A percentile compares a stretch with the other conserved stretches of the same genome.
phyloP scores from a whole-genome alignment of 75 land plant genomes.

The Cryptomeria japonica region DNA sequence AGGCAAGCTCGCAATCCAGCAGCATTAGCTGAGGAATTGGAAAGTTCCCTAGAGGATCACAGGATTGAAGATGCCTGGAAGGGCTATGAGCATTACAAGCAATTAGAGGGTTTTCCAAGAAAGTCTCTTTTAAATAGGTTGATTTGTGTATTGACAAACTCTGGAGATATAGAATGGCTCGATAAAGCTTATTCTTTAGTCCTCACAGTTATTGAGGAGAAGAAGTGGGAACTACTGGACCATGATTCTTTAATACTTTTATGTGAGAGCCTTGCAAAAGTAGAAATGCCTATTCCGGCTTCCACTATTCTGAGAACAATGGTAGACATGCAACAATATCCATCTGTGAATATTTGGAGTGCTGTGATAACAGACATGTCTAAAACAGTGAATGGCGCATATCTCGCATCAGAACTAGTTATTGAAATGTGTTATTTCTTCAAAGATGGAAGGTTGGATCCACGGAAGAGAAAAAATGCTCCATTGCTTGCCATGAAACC shows the following conservation, averaged over 20 bases:
- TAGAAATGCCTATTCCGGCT: slow-evolving; percentile 43
- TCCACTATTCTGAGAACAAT: slow-evolving; percentile 51
- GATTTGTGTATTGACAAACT: slow-evolving; percentile 32
- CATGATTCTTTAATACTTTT: slow-evolving; percentile 40
- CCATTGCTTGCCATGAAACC: slow-evolving; percentile 74
- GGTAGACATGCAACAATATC: slow-evolving; percentile 43
- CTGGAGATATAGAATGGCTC: slow-evolving; percentile 34
- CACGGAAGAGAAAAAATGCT: slow-evolving; percentile 58
- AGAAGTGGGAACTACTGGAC: slow-evolving; percentile 36
- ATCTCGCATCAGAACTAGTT: slow-evolving; percentile 58
- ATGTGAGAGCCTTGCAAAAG: slow-evolving; percentile 46
- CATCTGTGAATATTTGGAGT: slow-evolving; percentile 64
- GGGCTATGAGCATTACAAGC: slow-evolving; percentile 37
- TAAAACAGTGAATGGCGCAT: slow-evolving; percentile 41
- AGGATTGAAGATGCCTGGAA: slow-evolving; percentile 51
- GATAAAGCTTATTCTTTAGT: slow-evolving; percentile 47
- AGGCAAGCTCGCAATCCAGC: slow-evolving; percentile 64
- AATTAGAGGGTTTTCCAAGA: slow-evolving; percentile 58
- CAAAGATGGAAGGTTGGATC: slow-evolving; percentile 59
- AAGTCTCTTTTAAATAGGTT: slow-evolving; percentile 54
- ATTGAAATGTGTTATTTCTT: slow-evolving; percentile 63
- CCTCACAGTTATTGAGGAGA: slow-evolving; percentile 27
- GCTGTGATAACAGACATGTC: slow-evolving; percentile 57
- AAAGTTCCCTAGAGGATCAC: slow-evolving; percentile 41
- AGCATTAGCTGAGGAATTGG: slow-evolving; percentile 34